A percentile compares a stretch with the other conserved stretches of the same genome.
These are phyloP conservation scores for Stentor coeruleus DNA, from an alignment of 73 alveolate species.

Conservation along the genomic window DNA sequence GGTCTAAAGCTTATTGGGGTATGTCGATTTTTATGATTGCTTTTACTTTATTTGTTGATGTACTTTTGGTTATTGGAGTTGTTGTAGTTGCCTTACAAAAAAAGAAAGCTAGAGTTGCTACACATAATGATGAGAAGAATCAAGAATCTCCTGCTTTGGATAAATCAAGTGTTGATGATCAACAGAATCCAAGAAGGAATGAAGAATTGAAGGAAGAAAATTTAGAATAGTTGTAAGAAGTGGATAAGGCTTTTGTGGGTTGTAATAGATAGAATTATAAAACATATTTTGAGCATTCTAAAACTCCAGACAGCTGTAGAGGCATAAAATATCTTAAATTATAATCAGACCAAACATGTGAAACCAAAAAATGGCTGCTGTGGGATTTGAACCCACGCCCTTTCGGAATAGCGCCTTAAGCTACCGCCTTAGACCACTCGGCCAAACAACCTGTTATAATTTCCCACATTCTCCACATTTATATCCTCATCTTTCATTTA, in stretches of 20 bases:
- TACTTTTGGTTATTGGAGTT: neutral
- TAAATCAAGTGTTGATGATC: neutral
- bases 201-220: neutral
- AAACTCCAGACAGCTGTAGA: too few species aligned
- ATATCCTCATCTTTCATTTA: neutral
- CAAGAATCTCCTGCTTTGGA: too few species aligned
- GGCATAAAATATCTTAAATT: too few species aligned
- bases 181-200: neutral
- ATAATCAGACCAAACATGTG: neutral
- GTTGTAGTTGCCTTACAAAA: neutral
- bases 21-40: neutral
- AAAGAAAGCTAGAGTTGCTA: neutral
- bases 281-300: too few species aligned
- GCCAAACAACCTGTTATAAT: neutral
- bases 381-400: conserved; percentile 8
- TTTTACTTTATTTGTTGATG: neutral
- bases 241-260: too few species aligned
- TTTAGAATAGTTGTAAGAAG: too few species aligned
- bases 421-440: too few species aligned
- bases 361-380: neutral
- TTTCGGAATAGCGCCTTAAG: too few species aligned
- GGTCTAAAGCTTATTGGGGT: neutral
- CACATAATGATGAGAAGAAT: neutral
- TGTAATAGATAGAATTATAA: neutral
- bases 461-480: neutral